Evolutionary conservation across 148 eudicot genomes (phyloP).

Genomic region (Cornus florida): DNA sequence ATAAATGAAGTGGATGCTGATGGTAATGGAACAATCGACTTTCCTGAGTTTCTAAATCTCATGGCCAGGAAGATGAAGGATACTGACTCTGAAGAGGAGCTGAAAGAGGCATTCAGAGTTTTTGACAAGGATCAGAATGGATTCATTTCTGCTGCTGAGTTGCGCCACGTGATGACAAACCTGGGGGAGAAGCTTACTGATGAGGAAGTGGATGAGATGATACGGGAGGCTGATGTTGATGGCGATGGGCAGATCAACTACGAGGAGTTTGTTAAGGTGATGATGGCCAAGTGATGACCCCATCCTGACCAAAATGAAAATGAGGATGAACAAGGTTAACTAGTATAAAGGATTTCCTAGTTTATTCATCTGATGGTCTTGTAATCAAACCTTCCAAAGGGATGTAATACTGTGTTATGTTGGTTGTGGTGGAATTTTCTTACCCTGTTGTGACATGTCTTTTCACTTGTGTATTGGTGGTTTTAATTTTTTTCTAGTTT

Average conservation of each 20-base stretch:
- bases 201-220: slow-evolving; percentile 87
- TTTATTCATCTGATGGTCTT: slow-evolving; percentile 3
- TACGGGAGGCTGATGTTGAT: slow-evolving; percentile 75
- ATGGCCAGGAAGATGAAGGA: slow-evolving; percentile 88
- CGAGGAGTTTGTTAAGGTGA: slow-evolving; percentile 77
- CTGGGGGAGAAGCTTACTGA: slow-evolving; percentile 81
- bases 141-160: slow-evolving; percentile 81
- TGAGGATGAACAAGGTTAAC: background rate
- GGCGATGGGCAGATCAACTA: slow-evolving; percentile 85
- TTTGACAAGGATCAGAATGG: slow-evolving; percentile 87
- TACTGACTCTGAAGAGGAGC: slow-evolving; percentile 80
- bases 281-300: slow-evolving; percentile 62
- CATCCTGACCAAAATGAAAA: background rate
- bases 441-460: background rate
- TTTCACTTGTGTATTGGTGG: background rate
- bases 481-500: background rate
- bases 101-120: slow-evolving; percentile 80
- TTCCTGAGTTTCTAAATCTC: slow-evolving; percentile 76
- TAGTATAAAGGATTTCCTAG: slow-evolving; percentile 7
- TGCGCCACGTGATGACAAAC: slow-evolving; percentile 89
- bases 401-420: background rate
- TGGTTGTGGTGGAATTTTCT: background rate
- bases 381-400: background rate
- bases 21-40: slow-evolving; percentile 73
- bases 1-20: slow-evolving; percentile 74